A percentile compares a stretch with the other conserved stretches of the same genome.
Evolutionary conservation across 805 yeast species (phyloP).

Genomic region (Candida caryicola): DNA sequence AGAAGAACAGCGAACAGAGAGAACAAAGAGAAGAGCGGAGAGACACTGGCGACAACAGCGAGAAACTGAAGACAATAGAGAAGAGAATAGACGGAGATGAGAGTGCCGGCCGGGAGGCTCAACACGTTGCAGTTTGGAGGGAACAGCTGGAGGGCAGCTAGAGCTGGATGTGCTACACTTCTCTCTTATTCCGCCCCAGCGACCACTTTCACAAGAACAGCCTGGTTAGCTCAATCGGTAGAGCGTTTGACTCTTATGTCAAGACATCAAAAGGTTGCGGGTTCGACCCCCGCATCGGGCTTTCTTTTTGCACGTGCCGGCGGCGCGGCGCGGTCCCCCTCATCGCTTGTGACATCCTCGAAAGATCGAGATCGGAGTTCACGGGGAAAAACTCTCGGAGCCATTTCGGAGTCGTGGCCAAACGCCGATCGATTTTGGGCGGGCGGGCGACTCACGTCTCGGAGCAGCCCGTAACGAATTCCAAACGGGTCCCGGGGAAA

Average conservation of each 20-base stretch:
- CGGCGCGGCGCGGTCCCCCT: neutral
- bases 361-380: neutral
- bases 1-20: too few species aligned
- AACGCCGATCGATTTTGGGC: neutral
- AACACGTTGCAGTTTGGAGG: too few species aligned
- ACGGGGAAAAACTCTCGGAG: constrained; percentile 1
- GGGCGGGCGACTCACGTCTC: neutral
- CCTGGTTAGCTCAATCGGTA: constrained; percentile 15
- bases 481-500: constrained; percentile 2
- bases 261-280: constrained; percentile 18
- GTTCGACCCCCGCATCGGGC: constrained; percentile 21
- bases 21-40: too few species aligned
- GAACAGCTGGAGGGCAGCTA: too few species aligned
- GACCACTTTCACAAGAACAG: constrained; percentile 2
- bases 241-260: constrained; percentile 13
- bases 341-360: neutral
- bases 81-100: too few species aligned
- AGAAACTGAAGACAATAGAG: too few species aligned
- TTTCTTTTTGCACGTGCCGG: constrained; percentile 5
- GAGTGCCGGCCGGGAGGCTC: too few species aligned
- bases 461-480: neutral
- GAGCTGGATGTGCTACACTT: too few species aligned
- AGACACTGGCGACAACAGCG: too few species aligned
- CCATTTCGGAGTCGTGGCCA: neutral
- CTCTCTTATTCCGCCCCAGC: too few species aligned